Conservation (phyloP, 768 basidiomycete species). For the Suillus decipiens region DNA sequence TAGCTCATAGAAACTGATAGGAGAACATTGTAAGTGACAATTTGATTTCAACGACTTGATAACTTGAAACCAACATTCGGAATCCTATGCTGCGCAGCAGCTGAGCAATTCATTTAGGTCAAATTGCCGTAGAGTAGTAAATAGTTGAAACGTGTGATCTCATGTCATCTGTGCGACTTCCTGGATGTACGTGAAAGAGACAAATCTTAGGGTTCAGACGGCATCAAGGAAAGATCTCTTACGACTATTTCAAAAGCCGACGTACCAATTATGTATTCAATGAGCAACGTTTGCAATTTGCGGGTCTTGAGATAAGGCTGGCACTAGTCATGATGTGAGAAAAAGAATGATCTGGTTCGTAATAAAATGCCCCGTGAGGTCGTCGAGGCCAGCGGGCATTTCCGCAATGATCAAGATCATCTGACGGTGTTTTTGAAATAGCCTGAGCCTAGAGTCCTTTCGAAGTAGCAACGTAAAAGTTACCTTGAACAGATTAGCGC, state of each 20-base stretch:
- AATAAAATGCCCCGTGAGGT: not conserved
- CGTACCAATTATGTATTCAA: conserved; percentile 1
- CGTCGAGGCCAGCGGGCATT: not conserved
- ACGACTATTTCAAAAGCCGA: not conserved
- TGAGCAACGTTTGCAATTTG: not conserved
- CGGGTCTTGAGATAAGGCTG: conserved; percentile 1
- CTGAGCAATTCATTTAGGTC: not conserved
- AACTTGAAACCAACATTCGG: not conserved
- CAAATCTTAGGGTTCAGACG: not conserved
- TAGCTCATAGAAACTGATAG: not conserved
- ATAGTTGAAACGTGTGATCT: not conserved
- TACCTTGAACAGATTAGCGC: not conserved
- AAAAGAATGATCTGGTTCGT: not conserved
- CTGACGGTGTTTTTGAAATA: not conserved
- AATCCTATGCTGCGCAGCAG: not conserved
- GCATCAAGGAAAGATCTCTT: not conserved
- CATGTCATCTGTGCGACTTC: not conserved
- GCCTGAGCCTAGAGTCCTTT: not conserved
- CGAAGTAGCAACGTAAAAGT: not conserved
- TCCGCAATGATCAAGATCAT: not conserved
- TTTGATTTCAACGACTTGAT: not conserved
- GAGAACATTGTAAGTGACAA: not conserved
- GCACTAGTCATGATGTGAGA: not conserved
- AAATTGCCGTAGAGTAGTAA: not conserved
- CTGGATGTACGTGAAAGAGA: not conserved